Conservation (phyloP, 2,329 filamentous ascomycete genomes). For the Arthroderma sp. region DNA sequence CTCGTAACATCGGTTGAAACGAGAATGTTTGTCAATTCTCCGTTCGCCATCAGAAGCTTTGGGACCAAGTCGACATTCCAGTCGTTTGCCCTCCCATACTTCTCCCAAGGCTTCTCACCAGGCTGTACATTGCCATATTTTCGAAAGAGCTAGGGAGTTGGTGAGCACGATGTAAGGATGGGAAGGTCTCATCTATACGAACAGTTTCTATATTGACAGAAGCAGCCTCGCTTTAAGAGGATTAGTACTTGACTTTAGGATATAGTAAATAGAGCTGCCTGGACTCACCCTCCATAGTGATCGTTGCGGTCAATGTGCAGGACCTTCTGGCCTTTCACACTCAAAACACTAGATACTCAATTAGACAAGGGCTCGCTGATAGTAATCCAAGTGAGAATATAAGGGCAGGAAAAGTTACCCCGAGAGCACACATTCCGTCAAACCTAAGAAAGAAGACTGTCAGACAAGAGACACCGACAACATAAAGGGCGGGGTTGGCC, state of each 20-base stretch:
- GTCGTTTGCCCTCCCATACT: constrained; percentile 91
- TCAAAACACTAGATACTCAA: constrained; percentile 56
- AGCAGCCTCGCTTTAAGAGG: constrained; percentile 60
- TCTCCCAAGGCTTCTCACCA: constrained; percentile 90
- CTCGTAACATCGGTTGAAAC: constrained; percentile 85
- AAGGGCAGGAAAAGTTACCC: constrained; percentile 48
- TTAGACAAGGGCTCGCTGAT: constrained; percentile 7
- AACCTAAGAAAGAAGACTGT: constrained; percentile 42
- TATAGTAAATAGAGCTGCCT: constrained; percentile 8
- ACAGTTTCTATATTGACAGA: constrained; percentile 94
- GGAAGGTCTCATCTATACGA: constrained; percentile 21
- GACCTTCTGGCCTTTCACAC: constrained; percentile 98
- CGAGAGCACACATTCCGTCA: constrained; percentile 98
- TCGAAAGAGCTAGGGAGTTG: constrained; percentile 67
- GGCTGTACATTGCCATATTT: constrained; percentile 73
- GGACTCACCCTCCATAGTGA: constrained; percentile 85
- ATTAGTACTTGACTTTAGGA: constrained; percentile 11
- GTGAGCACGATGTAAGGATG: constrained; percentile 20
- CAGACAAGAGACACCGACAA: constrained; percentile 16
- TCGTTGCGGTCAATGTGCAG: constrained; percentile 97
- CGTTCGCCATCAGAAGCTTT: constrained; percentile 97
- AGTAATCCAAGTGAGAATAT: neutral
- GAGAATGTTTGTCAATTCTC: constrained; percentile 96
- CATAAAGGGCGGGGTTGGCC: constrained; percentile 21
- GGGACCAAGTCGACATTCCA: constrained; percentile 99